A percentile compares a stretch with the other conserved stretches of the same genome.
Conservation (phyloP, 2,329 filamentous ascomycete genomes). For the Teratosphaeria gauchensis region DNA sequence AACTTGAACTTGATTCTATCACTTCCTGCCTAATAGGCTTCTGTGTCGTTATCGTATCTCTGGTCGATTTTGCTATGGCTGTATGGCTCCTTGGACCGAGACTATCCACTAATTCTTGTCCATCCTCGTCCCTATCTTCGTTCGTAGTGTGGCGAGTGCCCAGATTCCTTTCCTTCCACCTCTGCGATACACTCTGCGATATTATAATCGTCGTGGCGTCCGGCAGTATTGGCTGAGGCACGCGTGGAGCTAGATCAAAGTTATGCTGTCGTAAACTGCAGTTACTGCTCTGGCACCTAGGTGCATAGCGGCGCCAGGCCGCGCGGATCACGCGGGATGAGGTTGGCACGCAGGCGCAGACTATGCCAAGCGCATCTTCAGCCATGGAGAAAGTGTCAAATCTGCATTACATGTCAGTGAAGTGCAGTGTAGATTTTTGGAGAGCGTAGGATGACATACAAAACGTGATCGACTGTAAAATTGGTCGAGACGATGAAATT, state of each 20-base stretch:
- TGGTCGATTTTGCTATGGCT: neutral
- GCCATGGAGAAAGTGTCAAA: neutral
- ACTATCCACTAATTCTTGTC: neutral
- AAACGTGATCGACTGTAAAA: neutral
- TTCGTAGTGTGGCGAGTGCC: neutral
- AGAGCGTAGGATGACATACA: neutral
- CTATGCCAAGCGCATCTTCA: neutral
- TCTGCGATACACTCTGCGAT: neutral
- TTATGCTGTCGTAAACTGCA: neutral
- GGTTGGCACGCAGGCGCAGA: neutral
- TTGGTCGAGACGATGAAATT: neutral
- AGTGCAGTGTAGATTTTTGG: neutral
- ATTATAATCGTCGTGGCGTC: neutral
- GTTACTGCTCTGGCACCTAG: neutral
- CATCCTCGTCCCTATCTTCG: neutral
- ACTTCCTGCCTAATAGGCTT: neutral
- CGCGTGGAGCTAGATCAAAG: neutral
- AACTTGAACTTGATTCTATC: neutral
- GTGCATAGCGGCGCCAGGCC: neutral
- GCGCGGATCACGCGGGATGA: neutral
- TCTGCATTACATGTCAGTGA: neutral
- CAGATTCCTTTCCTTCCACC: neutral
- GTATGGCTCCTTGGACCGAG: neutral
- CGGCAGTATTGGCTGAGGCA: neutral
- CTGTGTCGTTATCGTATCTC: neutral